phyloP scores from a whole-genome alignment of 2,329 filamentous ascomycete genomes.

The Colletotrichum zoysiae region DNA sequence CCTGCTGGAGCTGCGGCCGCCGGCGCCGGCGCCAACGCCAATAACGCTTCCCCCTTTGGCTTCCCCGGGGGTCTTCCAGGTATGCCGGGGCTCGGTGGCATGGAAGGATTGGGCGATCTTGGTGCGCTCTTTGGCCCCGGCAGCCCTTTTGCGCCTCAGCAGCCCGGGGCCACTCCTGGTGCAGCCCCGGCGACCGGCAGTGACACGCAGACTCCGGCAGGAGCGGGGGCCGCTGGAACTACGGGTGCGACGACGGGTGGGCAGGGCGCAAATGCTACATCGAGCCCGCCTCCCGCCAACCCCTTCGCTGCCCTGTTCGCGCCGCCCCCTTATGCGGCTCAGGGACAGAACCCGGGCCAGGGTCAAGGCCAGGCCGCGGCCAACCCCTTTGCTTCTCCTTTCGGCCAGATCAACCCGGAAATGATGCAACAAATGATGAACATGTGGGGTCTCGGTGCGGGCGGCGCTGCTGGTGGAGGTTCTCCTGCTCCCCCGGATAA shows the following conservation, averaged over 20 bases:
- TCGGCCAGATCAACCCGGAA: constrained; percentile 63
- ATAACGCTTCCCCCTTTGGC: constrained; percentile 59
- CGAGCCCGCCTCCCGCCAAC: constrained; percentile 63
- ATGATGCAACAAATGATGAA: constrained; percentile 67
- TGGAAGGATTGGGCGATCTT: constrained; percentile 37
- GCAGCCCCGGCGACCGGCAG: constrained; percentile 41
- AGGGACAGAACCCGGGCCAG: constrained; percentile 50
- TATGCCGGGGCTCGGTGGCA: constrained; percentile 42
- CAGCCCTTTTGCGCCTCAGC: constrained; percentile 40
- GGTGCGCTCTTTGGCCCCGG: constrained; percentile 50
- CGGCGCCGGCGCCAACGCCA: constrained; percentile 46
- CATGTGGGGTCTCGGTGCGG: constrained; percentile 58
- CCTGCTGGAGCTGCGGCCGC: constrained; percentile 61
- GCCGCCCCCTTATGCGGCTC: constrained; percentile 48
- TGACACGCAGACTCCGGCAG: constrained; percentile 34
- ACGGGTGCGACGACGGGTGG: constrained; percentile 41
- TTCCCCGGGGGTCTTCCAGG: constrained; percentile 40
- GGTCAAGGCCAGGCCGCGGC: constrained; percentile 46
- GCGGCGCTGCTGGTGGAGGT: constrained; percentile 50
- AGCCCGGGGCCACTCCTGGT: constrained; percentile 33
- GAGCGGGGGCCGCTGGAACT: constrained; percentile 42
- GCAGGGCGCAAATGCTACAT: constrained; percentile 45
- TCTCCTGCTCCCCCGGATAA: constrained; percentile 77
- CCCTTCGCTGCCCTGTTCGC: constrained; percentile 77
- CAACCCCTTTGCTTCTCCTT: constrained; percentile 60